phyloP scores from a whole-genome alignment of 179 eudicot genomes.

The Pouteria campechiana region DNA sequence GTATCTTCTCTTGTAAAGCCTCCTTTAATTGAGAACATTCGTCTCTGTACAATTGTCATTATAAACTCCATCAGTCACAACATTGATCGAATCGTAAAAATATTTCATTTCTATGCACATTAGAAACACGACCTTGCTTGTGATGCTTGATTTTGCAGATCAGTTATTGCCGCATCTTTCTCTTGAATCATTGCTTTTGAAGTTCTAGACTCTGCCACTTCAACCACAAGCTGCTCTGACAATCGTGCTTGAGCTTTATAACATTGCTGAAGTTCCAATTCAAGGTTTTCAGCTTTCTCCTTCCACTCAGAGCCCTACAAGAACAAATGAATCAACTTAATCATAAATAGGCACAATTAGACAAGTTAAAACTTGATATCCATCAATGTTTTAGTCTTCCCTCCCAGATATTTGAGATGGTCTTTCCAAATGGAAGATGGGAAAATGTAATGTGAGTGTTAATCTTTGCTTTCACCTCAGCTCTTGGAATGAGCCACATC shows the following conservation, averaged over 20 bases:
- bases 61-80: not conserved
- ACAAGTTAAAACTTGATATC: not conserved
- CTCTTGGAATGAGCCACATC: no score
- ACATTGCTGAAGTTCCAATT: conserved; percentile 91
- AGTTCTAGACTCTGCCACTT: conserved; percentile 83
- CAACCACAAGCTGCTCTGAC: conserved; percentile 90
- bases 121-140: conserved; percentile 43
- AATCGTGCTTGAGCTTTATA: conserved; percentile 92
- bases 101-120: not conserved
- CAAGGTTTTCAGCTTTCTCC: conserved; percentile 86
- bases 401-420: no score
- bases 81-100: not conserved
- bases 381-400: no score
- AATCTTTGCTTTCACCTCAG: no score
- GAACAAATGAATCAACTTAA: conserved; percentile 5
- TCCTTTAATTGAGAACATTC: conserved; percentile 46
- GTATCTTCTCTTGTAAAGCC: conserved; percentile 60
- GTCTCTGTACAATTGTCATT: conserved; percentile 32
- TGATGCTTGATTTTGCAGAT: conserved; percentile 48
- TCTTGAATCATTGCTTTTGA: conserved; percentile 61
- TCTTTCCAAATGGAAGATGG: no score
- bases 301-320: conserved; percentile 94
- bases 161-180: conserved; percentile 49
- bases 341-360: conserved; percentile 2
- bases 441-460: no score